Evolutionary conservation across 768 basidiomycete species (phyloP).

Genomic region (Mrakia frigida): DNA sequence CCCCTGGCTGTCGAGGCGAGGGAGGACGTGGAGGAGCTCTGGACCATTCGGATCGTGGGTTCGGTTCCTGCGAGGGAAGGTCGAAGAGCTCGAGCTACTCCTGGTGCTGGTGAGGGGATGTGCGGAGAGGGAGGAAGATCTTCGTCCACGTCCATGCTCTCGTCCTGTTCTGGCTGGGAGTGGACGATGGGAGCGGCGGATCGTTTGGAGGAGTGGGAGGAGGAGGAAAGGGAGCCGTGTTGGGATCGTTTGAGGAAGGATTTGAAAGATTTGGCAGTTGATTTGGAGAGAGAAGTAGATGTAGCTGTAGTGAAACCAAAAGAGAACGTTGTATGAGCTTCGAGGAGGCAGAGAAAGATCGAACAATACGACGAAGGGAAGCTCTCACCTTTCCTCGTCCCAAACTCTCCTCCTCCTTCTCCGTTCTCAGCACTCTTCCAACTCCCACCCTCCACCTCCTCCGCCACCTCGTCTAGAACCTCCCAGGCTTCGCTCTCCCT

Average conservation of each 20-base stretch:
- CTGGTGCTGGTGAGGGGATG: neutral
- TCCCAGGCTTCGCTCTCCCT: constrained; percentile 25
- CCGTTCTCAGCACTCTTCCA: constrained; percentile 31
- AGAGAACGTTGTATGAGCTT: neutral
- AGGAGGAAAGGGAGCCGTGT: neutral
- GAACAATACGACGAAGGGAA: neutral
- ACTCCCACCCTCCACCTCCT: constrained; percentile 1
- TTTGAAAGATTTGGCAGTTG: constrained; percentile 17
- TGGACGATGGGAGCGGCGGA: neutral
- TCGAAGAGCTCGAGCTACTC: constrained; percentile 12
- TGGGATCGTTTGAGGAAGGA: constrained; percentile 3
- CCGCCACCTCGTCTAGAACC: constrained; percentile 5
- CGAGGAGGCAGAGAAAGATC: neutral
- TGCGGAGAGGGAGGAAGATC: neutral
- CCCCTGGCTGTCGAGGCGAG: neutral
- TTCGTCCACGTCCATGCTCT: constrained; percentile 16
- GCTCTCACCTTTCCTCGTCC: constrained; percentile 3
- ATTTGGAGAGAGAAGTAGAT: neutral
- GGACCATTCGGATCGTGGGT: constrained; percentile 24
- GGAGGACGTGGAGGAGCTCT: neutral
- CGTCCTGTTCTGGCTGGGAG: neutral
- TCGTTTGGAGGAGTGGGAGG: neutral
- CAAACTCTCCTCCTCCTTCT: constrained; percentile 17
- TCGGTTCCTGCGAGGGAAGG: neutral
- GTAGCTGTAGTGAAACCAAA: neutral